Evolutionary conservation across 345 rosid genomes (phyloP), one percentile per base, ranked within the genome.

Genomic region (Xanthoceras sorbifolium): DNA sequence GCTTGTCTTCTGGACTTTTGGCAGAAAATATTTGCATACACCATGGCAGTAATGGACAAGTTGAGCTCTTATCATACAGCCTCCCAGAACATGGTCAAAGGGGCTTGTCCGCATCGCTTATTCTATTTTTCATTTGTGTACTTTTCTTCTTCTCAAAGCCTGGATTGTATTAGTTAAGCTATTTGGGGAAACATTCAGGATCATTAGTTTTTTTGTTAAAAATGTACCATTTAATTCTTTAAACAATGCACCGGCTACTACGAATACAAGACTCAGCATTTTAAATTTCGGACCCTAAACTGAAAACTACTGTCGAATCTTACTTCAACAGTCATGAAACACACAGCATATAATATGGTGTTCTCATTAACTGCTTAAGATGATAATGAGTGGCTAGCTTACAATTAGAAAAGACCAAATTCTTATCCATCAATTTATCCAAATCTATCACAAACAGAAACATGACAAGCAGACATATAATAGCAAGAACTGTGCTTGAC

Each of bases 21-120:
- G 78, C 86, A 89, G 94, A 86, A 84, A 82, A 64, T 84, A 32
- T 82, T 86, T 40, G 84, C 77, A 17, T 71, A 72, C 20, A 20
- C 38, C 2, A 79, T 54, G 64, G 46, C 29, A 31, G 32, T 32
- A 10, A 4, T 68, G 59, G 83, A 86, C 57, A 83, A 78, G 77
- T 80, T 85, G 14, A 67, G 85, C 82, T 64, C 63, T 67, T 32
- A 26, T 50, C 55, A 50, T 36, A 28, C 66, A 17, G 23, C 67
- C 26, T 77, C 83, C 62, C 80, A 61, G 74, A 31, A 72, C 22
- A 69, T 70, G 72, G 77, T 46, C 69, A 80, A 61, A 73, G 78
- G 67, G 57, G 42, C 44, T 14, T 69, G 0, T 6, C 36, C 23
- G 59, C 74, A n/a, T 57, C 82, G 31, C 31, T 85, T 14, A 38